phyloP scores from a whole-genome alignment of 176 grass and related monocot genomes.

The Poa annua region DNA sequence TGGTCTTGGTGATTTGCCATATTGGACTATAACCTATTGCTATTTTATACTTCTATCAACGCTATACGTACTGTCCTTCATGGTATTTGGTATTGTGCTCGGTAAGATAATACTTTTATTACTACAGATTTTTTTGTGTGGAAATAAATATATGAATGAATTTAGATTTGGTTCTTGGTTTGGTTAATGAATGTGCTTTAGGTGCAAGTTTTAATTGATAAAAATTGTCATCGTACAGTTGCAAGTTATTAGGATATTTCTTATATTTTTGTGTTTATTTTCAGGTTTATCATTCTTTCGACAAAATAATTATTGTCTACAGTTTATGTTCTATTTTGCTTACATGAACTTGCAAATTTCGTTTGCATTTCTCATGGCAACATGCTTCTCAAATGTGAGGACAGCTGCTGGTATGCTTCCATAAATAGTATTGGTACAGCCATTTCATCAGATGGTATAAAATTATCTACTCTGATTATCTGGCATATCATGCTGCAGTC shows the following conservation, averaged over 20 bases:
- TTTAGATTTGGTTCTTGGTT: slow-evolving; percentile 12
- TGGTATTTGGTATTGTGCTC: slow-evolving; percentile 67
- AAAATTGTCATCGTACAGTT: background rate
- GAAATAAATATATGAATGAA: slow-evolving; percentile 8
- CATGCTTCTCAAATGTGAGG: slow-evolving; percentile 71
- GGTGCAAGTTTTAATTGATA: background rate
- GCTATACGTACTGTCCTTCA: slow-evolving; percentile 72
- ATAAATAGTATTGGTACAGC: slow-evolving; percentile 5
- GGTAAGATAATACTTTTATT: slow-evolving; percentile 50
- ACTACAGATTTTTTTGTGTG: slow-evolving; percentile 19
- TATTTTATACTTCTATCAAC: slow-evolving; percentile 78
- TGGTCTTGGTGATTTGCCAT: slow-evolving; percentile 74
- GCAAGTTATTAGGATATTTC: slow-evolving; percentile 6
- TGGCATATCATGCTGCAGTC: slow-evolving; percentile 60
- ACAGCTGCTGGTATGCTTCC: slow-evolving; percentile 65
- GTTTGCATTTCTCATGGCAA: slow-evolving; percentile 67
- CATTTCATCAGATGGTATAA: background rate
- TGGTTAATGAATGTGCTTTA: slow-evolving; percentile 20
- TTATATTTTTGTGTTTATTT: slow-evolving; percentile 38
- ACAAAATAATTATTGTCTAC: slow-evolving; percentile 63
- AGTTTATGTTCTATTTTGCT: slow-evolving; percentile 71
- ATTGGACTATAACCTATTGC: slow-evolving; percentile 83
- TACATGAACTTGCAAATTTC: slow-evolving; percentile 88
- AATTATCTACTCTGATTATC: slow-evolving; percentile 33
- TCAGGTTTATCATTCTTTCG: slow-evolving; percentile 74